Conservation (phyloP, 2,329 filamentous ascomycete genomes). For the Diaporthe citrichinensis region DNA sequence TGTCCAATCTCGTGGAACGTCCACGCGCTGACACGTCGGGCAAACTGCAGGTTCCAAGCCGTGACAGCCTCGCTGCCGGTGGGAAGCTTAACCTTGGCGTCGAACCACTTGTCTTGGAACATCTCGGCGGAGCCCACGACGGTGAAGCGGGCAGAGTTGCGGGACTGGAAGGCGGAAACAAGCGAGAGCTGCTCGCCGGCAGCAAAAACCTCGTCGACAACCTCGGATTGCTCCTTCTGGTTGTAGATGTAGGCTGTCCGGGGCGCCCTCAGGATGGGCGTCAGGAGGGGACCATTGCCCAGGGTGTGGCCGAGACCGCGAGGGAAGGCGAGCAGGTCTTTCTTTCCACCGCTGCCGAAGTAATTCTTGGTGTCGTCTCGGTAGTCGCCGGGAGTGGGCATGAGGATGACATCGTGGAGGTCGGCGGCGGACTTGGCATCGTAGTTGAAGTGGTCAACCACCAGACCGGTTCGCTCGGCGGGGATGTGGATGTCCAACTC, state of each 20-base stretch:
- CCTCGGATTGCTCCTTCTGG: constrained; percentile 84
- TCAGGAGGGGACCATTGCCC: constrained; percentile 82
- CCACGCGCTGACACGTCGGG: constrained; percentile 90
- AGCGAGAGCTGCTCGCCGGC: constrained; percentile 87
- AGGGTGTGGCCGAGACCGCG: constrained; percentile 85
- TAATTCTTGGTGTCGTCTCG: constrained; percentile 81
- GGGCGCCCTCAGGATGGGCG: constrained; percentile 86
- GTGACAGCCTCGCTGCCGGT: constrained; percentile 65
- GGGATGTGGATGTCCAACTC: constrained; percentile 94
- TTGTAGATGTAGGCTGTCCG: constrained; percentile 94
- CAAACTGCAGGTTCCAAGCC: constrained; percentile 88
- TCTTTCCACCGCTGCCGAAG: constrained; percentile 74
- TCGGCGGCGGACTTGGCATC: constrained; percentile 83
- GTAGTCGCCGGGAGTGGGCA: constrained; percentile 76
- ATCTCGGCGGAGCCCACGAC: constrained; percentile 89
- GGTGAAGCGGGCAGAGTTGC: constrained; percentile 92
- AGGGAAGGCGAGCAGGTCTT: constrained; percentile 82
- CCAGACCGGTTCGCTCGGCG: constrained; percentile 83
- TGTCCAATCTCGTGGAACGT: constrained; percentile 95
- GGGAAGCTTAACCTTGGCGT: constrained; percentile 79
- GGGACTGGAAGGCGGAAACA: constrained; percentile 88
- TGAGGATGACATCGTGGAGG: constrained; percentile 88
- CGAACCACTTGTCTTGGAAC: constrained; percentile 91
- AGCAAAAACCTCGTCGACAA: constrained; percentile 86
- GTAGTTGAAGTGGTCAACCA: constrained; percentile 97